A percentile compares a stretch with the other conserved stretches of the same genome.
These are phyloP conservation scores for Backusella sp. DNA, from an alignment of 192 early-diverging fungal genomes.

Conservation along the genomic window DNA sequence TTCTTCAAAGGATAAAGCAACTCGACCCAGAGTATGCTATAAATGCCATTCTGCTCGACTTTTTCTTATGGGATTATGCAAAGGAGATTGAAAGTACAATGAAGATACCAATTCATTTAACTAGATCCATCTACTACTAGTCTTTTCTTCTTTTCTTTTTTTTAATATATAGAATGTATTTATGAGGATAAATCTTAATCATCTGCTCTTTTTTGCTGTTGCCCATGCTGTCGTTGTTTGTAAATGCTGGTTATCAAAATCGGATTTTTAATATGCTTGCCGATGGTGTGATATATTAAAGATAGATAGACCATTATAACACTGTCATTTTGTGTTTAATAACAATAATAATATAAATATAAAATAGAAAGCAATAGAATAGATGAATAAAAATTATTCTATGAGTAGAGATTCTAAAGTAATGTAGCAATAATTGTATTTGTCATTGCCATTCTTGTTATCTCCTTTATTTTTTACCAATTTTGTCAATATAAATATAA, in stretches of 20 bases:
- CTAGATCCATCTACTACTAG: constrained; percentile 38
- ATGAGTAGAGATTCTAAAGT: no score
- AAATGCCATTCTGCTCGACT: constrained; percentile 83
- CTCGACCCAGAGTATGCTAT: constrained; percentile 26
- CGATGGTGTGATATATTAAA: neutral
- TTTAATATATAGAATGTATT: neutral
- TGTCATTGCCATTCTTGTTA: neutral
- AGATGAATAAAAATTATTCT: no score
- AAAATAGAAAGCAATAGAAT: neutral
- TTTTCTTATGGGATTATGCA: constrained; percentile 87
- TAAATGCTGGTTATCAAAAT: neutral
- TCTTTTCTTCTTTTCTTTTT: constrained; percentile 45
- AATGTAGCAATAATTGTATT: no score
- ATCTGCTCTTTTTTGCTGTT: neutral
- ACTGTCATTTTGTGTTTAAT: neutral
- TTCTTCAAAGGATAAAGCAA: constrained; percentile 18
- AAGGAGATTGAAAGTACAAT: constrained; percentile 62
- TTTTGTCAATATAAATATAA: neutral
- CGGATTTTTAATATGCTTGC: neutral
- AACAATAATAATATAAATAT: neutral
- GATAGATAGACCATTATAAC: neutral
- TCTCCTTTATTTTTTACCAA: neutral
- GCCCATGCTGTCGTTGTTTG: neutral
- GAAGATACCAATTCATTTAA: constrained; percentile 63
- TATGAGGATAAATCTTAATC: neutral